Percentiles rank a stretch among this genome's conserved stretches.
phyloP scores from a whole-genome alignment of 805 yeast genomes.

The Myxozyma sirexii region DNA sequence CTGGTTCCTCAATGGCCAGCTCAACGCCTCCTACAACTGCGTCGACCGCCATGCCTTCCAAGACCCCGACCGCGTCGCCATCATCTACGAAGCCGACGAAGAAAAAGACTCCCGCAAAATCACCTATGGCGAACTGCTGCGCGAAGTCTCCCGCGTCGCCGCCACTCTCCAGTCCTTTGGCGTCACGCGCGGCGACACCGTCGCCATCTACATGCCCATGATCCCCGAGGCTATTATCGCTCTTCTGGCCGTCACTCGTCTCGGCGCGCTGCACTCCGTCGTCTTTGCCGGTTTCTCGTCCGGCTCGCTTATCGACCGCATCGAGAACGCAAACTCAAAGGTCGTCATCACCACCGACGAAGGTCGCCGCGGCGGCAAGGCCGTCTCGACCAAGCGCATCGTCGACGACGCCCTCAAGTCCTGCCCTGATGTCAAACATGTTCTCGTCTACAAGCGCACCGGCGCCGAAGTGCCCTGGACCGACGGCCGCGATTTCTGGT shows the following conservation, averaged over 20 bases:
- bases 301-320: conserved; percentile 88
- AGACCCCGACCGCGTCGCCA: conserved; percentile 72
- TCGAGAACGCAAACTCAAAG: conserved; percentile 81
- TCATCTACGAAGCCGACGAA: conserved; percentile 92
- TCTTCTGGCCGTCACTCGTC: conserved; percentile 87
- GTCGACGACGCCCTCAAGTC: conserved; percentile 89
- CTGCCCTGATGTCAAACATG: conserved; percentile 72
- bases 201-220: conserved; percentile 96
- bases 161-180: conserved; percentile 83
- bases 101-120: conserved; percentile 69
- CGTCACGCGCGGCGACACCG: conserved; percentile 91
- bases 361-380: conserved; percentile 93
- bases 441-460: conserved; percentile 86
- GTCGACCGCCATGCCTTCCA: conserved; percentile 93
- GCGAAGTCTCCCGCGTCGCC: conserved; percentile 83
- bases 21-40: conserved; percentile 91
- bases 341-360: conserved; percentile 94
- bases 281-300: conserved; percentile 96
- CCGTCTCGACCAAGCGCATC: conserved; percentile 86
- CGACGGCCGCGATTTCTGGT: conserved; percentile 85
- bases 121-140: conserved; percentile 84
- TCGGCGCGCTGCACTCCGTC: conserved; percentile 96
- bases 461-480: conserved; percentile 74
- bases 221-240: conserved; percentile 94
- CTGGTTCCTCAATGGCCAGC: conserved; percentile 92